phyloP scores from a whole-genome alignment of 2,329 filamentous ascomycete species.

The Aureobasidium sp. region DNA sequence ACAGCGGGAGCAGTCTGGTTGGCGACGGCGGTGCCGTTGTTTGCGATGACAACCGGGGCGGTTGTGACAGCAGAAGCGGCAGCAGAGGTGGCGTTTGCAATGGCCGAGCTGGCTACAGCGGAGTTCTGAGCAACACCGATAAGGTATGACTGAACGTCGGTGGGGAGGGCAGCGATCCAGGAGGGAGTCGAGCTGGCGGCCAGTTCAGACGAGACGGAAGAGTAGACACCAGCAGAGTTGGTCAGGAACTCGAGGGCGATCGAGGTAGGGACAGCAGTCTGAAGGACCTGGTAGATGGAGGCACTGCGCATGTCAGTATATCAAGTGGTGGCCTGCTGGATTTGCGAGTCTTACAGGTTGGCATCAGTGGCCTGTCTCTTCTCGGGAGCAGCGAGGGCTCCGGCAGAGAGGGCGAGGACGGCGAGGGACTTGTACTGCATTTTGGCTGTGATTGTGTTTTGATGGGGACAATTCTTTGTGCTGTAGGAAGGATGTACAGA shows the following conservation, averaged over 20 bases:
- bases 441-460: conserved; percentile 13
- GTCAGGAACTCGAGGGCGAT: conserved; percentile 35
- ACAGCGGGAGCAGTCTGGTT: conserved; percentile 14
- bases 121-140: conserved; percentile 21
- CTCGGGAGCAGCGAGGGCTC: conserved; percentile 21
- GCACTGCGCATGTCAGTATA: conserved; percentile 22
- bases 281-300: conserved; percentile 37
- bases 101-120: conserved; percentile 20
- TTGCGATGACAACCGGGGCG: conserved; percentile 10
- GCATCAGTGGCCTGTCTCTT: conserved; percentile 17
- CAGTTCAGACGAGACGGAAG: conserved; percentile 38
- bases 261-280: conserved; percentile 39
- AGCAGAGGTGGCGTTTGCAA: conserved; percentile 19
- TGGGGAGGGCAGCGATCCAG: conserved; percentile 41
- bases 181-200: conserved; percentile 36
- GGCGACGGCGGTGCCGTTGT: conserved; percentile 5
- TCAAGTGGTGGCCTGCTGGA: neutral
- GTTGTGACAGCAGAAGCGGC: conserved; percentile 15
- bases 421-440: conserved; percentile 26
- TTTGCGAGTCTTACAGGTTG: conserved; percentile 8
- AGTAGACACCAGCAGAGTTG: conserved; percentile 35
- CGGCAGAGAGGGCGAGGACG: conserved; percentile 22
- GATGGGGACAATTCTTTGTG: conserved; percentile 5
- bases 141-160: conserved; percentile 39
- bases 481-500: neutral